A percentile compares a stretch with the other conserved stretches of the same genome.
Evolutionary conservation across 129 eudicot genomes (phyloP).

Genomic region (Helichrysum umbraculigerum): DNA sequence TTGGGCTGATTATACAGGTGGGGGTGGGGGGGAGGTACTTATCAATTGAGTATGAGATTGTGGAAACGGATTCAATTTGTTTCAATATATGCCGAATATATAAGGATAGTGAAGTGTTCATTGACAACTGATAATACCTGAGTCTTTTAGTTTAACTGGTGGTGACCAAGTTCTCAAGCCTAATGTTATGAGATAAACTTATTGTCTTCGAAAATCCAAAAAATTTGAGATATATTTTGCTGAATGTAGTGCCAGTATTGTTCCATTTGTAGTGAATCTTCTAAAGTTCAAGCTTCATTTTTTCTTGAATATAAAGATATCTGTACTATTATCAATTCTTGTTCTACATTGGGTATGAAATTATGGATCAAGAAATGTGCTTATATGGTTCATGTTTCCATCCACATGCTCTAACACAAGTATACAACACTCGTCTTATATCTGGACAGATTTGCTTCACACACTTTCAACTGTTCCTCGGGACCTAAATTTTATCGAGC

Average conservation of each 20-base stretch:
- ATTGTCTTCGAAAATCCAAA: neutral
- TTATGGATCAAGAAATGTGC: slow-evolving; percentile 13
- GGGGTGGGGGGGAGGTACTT: too few species aligned
- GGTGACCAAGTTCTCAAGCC: neutral
- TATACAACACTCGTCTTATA: neutral
- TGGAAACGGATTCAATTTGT: neutral
- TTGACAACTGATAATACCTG: neutral
- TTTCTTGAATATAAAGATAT: neutral
- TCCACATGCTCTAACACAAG: slow-evolving; percentile 9
- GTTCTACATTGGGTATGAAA: neutral
- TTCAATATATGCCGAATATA: neutral
- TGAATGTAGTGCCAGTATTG: neutral
- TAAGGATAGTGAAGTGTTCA: neutral
- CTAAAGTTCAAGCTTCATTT: neutral
- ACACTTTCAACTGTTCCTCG: slow-evolving; percentile 64
- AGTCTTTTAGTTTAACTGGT: neutral
- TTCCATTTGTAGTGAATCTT: neutral
- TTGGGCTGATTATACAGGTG: too few species aligned
- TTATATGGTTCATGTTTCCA: neutral
- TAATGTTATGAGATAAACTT: slow-evolving; percentile 20
- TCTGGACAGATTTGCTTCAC: slow-evolving; percentile 66
- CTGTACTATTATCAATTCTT: neutral
- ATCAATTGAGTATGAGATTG: too few species aligned
- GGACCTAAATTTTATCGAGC: slow-evolving; percentile 76
- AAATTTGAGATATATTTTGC: neutral